Evolutionary conservation across 225 moss, liverwort and hornwort genomes (phyloP).

Genomic region (Climacium dendroides): DNA sequence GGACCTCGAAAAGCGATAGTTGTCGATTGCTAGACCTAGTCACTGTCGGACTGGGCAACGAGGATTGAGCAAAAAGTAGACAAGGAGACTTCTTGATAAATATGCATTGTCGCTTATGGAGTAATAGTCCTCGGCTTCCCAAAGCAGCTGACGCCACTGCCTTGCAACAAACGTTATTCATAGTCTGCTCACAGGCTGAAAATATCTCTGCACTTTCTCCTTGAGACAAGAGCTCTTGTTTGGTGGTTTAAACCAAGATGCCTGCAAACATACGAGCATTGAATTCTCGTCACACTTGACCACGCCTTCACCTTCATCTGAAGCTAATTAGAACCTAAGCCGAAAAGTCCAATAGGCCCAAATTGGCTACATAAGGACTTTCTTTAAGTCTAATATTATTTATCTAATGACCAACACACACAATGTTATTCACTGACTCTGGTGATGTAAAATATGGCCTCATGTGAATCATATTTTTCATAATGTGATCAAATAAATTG

Average conservation of each 20-base stretch:
- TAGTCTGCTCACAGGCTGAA: background rate
- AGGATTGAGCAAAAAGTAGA: background rate
- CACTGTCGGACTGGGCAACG: background rate
- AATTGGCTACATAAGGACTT: background rate
- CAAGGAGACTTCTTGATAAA: background rate
- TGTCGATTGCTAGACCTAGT: background rate
- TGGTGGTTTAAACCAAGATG: background rate
- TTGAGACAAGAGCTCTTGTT: background rate
- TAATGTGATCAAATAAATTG: background rate
- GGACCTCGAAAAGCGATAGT: background rate
- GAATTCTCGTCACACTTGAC: background rate
- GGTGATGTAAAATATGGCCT: background rate
- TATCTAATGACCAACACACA: background rate
- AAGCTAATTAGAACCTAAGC: background rate
- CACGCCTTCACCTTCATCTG: background rate
- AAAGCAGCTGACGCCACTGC: conserved; percentile 20
- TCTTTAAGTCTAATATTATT: background rate
- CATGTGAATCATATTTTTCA: background rate
- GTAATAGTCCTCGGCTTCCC: conserved; percentile 13
- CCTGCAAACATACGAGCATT: background rate
- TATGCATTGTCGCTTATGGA: conserved; percentile 10
- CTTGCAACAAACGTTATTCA: conserved; percentile 23
- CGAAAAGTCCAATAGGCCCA: background rate
- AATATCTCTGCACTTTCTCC: background rate
- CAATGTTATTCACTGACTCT: background rate